A percentile compares a stretch with the other conserved stretches of the same genome.
Evolutionary conservation across 2,329 filamentous ascomycete species (phyloP).

Genomic region (Aspergillus fumigatus): DNA sequence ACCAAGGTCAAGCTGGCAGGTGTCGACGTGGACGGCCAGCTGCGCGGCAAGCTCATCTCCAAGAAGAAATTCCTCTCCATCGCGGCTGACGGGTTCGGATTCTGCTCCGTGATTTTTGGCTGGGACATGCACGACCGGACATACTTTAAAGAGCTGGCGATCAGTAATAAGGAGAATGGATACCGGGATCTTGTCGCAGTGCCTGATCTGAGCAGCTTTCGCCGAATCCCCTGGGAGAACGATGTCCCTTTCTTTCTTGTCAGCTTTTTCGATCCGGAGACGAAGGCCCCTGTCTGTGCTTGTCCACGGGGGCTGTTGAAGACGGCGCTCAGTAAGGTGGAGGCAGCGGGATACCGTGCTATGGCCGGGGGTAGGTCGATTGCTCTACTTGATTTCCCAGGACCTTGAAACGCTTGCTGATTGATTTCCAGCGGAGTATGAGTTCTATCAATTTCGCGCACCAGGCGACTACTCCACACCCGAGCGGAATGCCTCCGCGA

Average conservation of each 20-base stretch:
- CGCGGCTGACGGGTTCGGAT: slow-evolving; percentile 76
- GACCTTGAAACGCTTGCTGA: slow-evolving; percentile 6
- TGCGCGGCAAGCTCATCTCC: slow-evolving; percentile 85
- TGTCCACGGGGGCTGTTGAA: slow-evolving; percentile 75
- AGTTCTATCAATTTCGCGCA: slow-evolving; percentile 85
- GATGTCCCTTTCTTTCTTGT: slow-evolving; percentile 81
- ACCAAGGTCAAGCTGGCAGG: slow-evolving; percentile 81
- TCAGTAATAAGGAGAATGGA: slow-evolving; percentile 87
- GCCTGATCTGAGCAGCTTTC: slow-evolving; percentile 70
- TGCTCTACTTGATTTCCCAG: not conserved
- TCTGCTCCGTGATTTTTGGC: slow-evolving; percentile 90
- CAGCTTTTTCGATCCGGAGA: slow-evolving; percentile 78
- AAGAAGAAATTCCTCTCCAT: slow-evolving; percentile 90
- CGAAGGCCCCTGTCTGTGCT: slow-evolving; percentile 64
- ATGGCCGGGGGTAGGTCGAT: slow-evolving; percentile 75
- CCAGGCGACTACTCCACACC: slow-evolving; percentile 49
- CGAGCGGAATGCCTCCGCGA: slow-evolving; percentile 61
- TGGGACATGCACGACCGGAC: slow-evolving; percentile 97
- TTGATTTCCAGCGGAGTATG: slow-evolving; percentile 69
- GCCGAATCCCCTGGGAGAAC: slow-evolving; percentile 87
- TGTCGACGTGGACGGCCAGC: slow-evolving; percentile 77
- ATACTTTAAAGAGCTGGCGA: slow-evolving; percentile 76
- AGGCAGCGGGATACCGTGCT: slow-evolving; percentile 66
- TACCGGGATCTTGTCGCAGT: slow-evolving; percentile 82
- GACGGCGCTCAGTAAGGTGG: slow-evolving; percentile 62